These are phyloP conservation scores for Fraxinus anomala DNA, from an alignment of 257 asterid species.

Conservation along the genomic window DNA sequence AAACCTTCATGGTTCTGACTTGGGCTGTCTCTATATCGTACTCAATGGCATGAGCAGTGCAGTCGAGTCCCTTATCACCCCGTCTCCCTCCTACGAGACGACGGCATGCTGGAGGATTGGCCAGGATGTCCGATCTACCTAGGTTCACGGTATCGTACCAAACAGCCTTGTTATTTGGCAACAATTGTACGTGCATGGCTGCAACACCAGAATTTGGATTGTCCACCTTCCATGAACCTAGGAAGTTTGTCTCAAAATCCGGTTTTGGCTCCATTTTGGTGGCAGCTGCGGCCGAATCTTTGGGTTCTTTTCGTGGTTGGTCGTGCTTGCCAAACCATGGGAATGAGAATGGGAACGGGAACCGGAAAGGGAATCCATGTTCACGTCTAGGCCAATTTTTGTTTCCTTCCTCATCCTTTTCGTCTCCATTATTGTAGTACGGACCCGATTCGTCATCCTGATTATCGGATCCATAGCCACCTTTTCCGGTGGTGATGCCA, in stretches of 20 bases:
- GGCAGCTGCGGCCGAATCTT: background rate
- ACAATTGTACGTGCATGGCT: constrained; percentile 81
- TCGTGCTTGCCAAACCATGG: background rate
- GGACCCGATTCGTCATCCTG: too few relatives aligned
- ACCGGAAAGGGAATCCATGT: too few relatives aligned
- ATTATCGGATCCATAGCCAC: background rate
- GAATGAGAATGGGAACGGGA: background rate
- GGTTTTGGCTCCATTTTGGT: background rate
- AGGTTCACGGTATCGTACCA: constrained; percentile 82
- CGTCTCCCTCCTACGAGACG: constrained; percentile 36
- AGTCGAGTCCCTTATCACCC: constrained; percentile 44
- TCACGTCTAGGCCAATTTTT: too few relatives aligned
- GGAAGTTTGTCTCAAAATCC: constrained; percentile 23
- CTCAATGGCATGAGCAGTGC: constrained; percentile 75
- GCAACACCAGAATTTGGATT: constrained; percentile 62
- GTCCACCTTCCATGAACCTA: constrained; percentile 58
- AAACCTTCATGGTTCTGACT: constrained; percentile 64
- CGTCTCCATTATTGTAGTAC: too few relatives aligned
- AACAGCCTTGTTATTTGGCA: constrained; percentile 69
- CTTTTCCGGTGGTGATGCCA: background rate
- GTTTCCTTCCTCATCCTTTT: too few relatives aligned
- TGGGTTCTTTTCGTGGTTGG: background rate
- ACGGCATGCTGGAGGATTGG: constrained; percentile 45
- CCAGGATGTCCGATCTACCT: constrained; percentile 57
- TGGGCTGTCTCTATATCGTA: constrained; percentile 61